Percentiles rank a stretch among this genome's conserved stretches.
phyloP scores from a whole-genome alignment of 768 basidiomycete genomes.

The Serendipita sp. region DNA sequence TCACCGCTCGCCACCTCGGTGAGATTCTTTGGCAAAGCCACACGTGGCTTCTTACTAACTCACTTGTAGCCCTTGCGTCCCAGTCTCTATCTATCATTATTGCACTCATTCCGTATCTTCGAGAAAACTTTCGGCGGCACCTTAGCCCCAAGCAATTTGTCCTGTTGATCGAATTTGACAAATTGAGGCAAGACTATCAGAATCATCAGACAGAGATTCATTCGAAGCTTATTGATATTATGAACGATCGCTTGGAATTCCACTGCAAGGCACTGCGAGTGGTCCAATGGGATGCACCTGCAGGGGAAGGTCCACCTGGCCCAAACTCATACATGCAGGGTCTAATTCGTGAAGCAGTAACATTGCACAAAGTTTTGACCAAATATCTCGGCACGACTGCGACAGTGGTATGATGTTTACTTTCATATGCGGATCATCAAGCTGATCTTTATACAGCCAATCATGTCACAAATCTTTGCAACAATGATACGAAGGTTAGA shows the following conservation, averaged over 20 bases:
- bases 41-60: neutral
- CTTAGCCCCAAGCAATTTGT: slow-evolving; percentile 89
- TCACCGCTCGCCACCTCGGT: slow-evolving; percentile 97
- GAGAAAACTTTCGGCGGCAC: slow-evolving; percentile 88
- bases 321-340: slow-evolving; percentile 85
- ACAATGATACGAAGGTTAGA: slow-evolving; percentile 82
- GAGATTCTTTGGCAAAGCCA: slow-evolving; percentile 14
- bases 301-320: slow-evolving; percentile 19
- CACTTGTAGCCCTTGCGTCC: slow-evolving; percentile 65
- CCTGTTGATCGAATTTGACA: slow-evolving; percentile 96
- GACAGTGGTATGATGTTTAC: slow-evolving; percentile 54
- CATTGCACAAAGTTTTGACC: slow-evolving; percentile 87
- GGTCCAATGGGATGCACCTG: slow-evolving; percentile 49
- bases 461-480: slow-evolving; percentile 91
- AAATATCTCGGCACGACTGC: slow-evolving; percentile 67
- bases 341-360: slow-evolving; percentile 87
- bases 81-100: slow-evolving; percentile 92
- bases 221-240: slow-evolving; percentile 91
- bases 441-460: slow-evolving; percentile 34
- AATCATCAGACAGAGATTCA: slow-evolving; percentile 99
- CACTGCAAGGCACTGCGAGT: slow-evolving; percentile 75
- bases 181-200: slow-evolving; percentile 95
- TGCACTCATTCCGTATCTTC: slow-evolving; percentile 85
- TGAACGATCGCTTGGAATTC: slow-evolving; percentile 81
- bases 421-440: neutral